phyloP scores from a whole-genome alignment of 169 alveolate species.

The Plasmodium inui region DNA sequence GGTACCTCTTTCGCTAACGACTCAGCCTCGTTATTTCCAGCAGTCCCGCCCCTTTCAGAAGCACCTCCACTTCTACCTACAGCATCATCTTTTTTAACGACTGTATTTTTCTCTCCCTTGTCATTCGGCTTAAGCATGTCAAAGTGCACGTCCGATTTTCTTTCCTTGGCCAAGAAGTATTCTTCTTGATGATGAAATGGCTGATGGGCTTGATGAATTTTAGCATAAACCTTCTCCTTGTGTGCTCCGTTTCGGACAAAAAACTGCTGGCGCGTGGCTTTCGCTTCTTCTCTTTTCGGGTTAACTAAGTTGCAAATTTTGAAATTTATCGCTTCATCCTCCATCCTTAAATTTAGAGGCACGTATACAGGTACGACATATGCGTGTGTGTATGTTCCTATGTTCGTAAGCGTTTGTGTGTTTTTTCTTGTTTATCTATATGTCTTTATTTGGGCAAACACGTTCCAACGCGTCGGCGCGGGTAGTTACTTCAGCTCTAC shows the following conservation, averaged over 20 bases:
- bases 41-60: not conserved
- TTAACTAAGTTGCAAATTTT: slow-evolving; percentile 3
- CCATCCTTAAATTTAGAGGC: slow-evolving; percentile 14
- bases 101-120: not conserved
- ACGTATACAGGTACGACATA: not conserved
- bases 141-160: not conserved
- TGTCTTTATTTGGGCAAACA: not conserved
- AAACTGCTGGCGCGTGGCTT: not conserved
- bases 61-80: not conserved
- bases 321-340: slow-evolving; percentile 6
- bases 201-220: not conserved
- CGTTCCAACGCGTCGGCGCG: not conserved
- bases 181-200: not conserved
- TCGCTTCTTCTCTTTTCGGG: not conserved
- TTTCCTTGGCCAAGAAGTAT: not conserved
- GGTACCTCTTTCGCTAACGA: not conserved
- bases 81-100: not conserved
- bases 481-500: not conserved
- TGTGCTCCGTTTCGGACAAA: too few relatives aligned
- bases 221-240: not conserved
- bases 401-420: not conserved
- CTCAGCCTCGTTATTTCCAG: not conserved
- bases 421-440: not conserved
- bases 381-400: not conserved
- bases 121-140: not conserved